phyloP scores from a whole-genome alignment of 176 grass and related monocot species.

The Hsuehochloa calcarea region DNA sequence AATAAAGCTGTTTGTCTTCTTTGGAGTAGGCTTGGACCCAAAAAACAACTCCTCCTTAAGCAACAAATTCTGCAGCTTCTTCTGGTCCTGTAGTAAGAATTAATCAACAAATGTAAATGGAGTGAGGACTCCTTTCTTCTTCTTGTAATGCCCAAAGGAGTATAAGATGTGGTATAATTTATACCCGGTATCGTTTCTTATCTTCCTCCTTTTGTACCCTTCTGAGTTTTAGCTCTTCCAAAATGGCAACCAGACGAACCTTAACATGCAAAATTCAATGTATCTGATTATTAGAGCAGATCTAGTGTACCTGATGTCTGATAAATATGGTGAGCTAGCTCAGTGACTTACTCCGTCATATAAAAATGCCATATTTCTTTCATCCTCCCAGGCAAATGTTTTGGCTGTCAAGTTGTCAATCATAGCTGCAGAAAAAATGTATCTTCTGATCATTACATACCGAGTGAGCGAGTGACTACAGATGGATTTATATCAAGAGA shows the following conservation, averaged over 20 bases:
- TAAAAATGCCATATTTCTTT: slow-evolving; percentile 69
- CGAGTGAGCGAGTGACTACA: neutral
- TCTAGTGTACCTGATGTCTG: neutral
- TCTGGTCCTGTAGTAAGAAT: slow-evolving; percentile 61
- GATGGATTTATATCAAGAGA: neutral
- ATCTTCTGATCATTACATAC: slow-evolving; percentile 10
- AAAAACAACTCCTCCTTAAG: slow-evolving; percentile 79
- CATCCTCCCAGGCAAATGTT: slow-evolving; percentile 83
- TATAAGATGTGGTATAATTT: neutral
- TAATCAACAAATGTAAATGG: neutral
- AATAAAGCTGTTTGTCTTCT: slow-evolving; percentile 58
- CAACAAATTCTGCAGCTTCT: slow-evolving; percentile 76
- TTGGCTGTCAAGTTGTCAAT: slow-evolving; percentile 85
- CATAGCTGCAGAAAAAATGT: slow-evolving; percentile 51
- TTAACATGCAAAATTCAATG: slow-evolving; percentile 42
- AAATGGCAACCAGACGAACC: slow-evolving; percentile 82
- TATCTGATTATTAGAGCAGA: slow-evolving; percentile 23
- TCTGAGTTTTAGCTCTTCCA: slow-evolving; percentile 92
- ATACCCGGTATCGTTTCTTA: slow-evolving; percentile 69
- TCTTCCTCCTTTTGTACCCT: slow-evolving; percentile 86
- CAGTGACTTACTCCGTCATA: slow-evolving; percentile 76
- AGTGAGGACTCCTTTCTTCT: neutral
- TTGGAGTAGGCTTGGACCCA: slow-evolving; percentile 71
- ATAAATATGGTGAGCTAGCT: neutral
- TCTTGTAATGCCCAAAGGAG: neutral